Evolutionary conservation across 2,329 filamentous ascomycete species (phyloP).

Genomic region (Pseudogymnoascus sp.): DNA sequence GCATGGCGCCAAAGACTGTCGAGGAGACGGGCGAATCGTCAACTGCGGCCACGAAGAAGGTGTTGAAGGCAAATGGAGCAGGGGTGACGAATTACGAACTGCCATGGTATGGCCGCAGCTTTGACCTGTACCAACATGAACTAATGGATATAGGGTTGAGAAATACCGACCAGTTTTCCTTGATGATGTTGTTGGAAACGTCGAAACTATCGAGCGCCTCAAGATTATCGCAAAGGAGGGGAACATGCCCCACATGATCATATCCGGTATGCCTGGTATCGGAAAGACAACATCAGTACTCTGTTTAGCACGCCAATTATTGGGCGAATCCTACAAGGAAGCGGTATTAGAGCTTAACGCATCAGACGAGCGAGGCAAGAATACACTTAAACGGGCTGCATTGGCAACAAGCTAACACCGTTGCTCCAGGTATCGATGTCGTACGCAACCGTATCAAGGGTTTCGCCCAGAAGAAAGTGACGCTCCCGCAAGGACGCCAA

Average conservation of each 20-base stretch:
- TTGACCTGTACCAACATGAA: constrained; percentile 19
- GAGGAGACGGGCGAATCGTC: constrained; percentile 51
- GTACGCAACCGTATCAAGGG: constrained; percentile 96
- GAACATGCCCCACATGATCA: constrained; percentile 99
- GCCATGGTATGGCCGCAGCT: constrained; percentile 54
- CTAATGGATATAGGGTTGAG: constrained; percentile 66
- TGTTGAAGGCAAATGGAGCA: constrained; percentile 43
- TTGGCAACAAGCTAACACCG: not conserved
- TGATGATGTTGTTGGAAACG: constrained; percentile 96
- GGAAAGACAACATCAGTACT: constrained; percentile 96
- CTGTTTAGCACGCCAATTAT: constrained; percentile 82
- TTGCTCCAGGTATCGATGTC: constrained; percentile 73
- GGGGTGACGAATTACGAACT: constrained; percentile 61
- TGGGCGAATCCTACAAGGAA: constrained; percentile 94
- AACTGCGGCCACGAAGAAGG: constrained; percentile 51
- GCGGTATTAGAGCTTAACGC: constrained; percentile 95
- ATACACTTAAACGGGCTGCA: not conserved
- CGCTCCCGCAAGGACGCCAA: constrained; percentile 79
- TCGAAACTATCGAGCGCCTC: constrained; percentile 90
- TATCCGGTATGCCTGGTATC: constrained; percentile 98
- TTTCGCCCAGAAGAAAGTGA: constrained; percentile 98
- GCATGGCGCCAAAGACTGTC: constrained; percentile 10
- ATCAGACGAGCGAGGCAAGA: constrained; percentile 77
- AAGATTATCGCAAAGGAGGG: constrained; percentile 98
- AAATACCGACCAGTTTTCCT: constrained; percentile 95